Percentiles rank a stretch among this genome's conserved stretches.
Conservation (phyloP, 345 rosid genomes). For the Arabis hirsuta region DNA sequence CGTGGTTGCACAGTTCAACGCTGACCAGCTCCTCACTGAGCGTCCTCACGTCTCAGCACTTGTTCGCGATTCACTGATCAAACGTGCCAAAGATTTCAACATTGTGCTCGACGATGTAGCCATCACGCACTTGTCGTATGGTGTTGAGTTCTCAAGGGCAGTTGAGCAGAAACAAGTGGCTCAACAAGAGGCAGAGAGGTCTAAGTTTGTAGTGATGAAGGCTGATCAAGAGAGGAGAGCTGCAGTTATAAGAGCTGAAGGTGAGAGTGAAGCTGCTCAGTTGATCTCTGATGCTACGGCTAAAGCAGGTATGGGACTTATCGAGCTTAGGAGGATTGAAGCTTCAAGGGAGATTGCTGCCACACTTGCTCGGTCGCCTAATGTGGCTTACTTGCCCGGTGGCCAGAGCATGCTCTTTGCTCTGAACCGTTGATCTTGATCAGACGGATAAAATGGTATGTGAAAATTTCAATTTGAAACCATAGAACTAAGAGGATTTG, state of each 20-base stretch:
- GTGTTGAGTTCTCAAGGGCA: conserved; percentile 89
- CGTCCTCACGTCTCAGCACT: conserved; percentile 93
- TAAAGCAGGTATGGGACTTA: conserved; percentile 83
- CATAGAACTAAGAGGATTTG: not conserved
- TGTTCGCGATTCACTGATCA: conserved; percentile 71
- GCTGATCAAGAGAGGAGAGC: conserved; percentile 99
- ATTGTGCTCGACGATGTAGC: conserved; percentile 93
- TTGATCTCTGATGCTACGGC: conserved; percentile 89
- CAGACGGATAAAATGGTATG: conserved; percentile 17
- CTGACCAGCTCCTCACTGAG: conserved; percentile 98
- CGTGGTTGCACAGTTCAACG: conserved; percentile 97
- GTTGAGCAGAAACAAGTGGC: conserved; percentile 99
- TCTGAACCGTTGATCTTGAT: conserved; percentile 57
- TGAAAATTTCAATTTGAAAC: not conserved
- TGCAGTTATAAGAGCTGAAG: conserved; percentile 91
- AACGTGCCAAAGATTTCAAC: conserved; percentile 90
- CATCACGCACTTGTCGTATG: conserved; percentile 94
- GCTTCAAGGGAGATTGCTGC: conserved; percentile 96
- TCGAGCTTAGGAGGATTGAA: conserved; percentile 97
- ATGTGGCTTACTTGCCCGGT: conserved; percentile 88
- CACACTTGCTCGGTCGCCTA: conserved; percentile 86
- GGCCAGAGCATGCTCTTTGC: conserved; percentile 83
- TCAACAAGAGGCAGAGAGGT: conserved; percentile 97
- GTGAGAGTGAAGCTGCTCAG: conserved; percentile 97
- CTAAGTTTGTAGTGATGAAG: conserved; percentile 90